Evolutionary conservation across 2,329 filamentous ascomycete genomes (phyloP).

Genomic region (Xylariaceae sp.): DNA sequence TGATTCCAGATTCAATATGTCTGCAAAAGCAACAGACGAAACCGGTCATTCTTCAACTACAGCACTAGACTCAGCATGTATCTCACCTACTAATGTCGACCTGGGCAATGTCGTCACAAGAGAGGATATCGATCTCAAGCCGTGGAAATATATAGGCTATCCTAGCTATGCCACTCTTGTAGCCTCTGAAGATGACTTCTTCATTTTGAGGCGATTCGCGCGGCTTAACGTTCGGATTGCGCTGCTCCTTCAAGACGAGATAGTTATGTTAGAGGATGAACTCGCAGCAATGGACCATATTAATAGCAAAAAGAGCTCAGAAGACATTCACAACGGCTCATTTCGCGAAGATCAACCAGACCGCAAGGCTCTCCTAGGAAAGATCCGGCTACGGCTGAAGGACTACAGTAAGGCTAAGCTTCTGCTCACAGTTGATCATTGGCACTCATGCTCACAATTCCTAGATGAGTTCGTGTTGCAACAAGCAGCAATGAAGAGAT

Average conservation of each 20-base stretch:
- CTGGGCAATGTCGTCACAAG: neutral
- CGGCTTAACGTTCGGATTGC: conserved; percentile 31
- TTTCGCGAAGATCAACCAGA: conserved; percentile 25
- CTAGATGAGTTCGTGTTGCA: conserved; percentile 22
- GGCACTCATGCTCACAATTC: neutral
- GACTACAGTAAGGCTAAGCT: conserved; percentile 24
- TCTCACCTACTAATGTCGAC: neutral
- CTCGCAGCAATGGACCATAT: conserved; percentile 27
- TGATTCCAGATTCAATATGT: no score
- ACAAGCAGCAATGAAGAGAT: conserved; percentile 18
- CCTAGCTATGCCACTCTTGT: conserved; percentile 28
- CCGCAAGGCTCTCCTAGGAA: conserved; percentile 13
- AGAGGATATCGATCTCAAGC: conserved; percentile 16
- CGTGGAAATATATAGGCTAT: conserved; percentile 34
- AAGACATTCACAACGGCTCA: conserved; percentile 27
- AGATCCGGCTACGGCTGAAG: conserved; percentile 16
- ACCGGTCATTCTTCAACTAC: neutral
- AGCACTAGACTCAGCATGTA: neutral
- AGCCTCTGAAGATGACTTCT: conserved; percentile 31
- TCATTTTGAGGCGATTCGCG: conserved; percentile 34
- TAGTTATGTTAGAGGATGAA: conserved; percentile 30
- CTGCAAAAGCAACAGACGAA: no score
- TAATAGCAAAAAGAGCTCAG: conserved; percentile 17
- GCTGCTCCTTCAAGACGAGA: conserved; percentile 35
- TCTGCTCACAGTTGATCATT: neutral